phyloP scores from a whole-genome alignment of 176 grass and related monocot species.

The Bothriochloa decipiens region DNA sequence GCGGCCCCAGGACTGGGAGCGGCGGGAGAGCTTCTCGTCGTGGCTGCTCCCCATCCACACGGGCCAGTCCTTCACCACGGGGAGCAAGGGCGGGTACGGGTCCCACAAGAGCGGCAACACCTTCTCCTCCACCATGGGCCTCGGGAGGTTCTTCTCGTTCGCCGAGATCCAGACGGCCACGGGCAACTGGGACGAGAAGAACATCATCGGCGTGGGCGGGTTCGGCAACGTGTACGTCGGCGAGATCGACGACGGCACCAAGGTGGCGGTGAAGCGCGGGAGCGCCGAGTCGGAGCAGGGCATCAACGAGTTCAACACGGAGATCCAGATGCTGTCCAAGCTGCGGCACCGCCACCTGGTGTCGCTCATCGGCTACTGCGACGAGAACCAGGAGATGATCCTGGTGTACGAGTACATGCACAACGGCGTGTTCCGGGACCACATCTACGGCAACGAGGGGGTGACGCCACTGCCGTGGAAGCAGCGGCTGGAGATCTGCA shows the following conservation, averaged over 20 bases:
- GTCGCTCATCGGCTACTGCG: slow-evolving; percentile 97
- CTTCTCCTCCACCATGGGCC: slow-evolving; percentile 73
- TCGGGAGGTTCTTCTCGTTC: slow-evolving; percentile 83
- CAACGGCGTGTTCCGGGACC: slow-evolving; percentile 84
- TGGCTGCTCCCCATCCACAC: slow-evolving; percentile 94
- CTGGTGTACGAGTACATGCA: slow-evolving; percentile 99
- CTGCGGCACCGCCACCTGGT: slow-evolving; percentile 95
- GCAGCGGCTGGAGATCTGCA: slow-evolving; percentile 99
- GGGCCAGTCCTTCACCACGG: slow-evolving; percentile 58
- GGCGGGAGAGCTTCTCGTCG: slow-evolving; percentile 91
- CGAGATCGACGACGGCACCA: slow-evolving; percentile 79
- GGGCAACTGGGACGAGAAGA: slow-evolving; percentile 77
- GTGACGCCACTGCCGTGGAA: slow-evolving; percentile 78
- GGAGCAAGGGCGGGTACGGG: slow-evolving; percentile 65
- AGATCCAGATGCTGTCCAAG: slow-evolving; percentile 99
- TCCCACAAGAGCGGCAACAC: slow-evolving; percentile 80
- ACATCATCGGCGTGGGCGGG: slow-evolving; percentile 91
- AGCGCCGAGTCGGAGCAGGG: slow-evolving; percentile 96
- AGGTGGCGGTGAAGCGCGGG: slow-evolving; percentile 92
- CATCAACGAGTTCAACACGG: slow-evolving; percentile 95
- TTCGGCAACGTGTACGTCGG: slow-evolving; percentile 98
- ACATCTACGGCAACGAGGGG: slow-evolving; percentile 79
- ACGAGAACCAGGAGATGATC: slow-evolving; percentile 97
- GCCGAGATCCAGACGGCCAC: slow-evolving; percentile 79
- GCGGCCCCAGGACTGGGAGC: slow-evolving; percentile 87